Conservation (phyloP, 164 flowering plant genomes). For the Nymphaea colorata region DNA sequence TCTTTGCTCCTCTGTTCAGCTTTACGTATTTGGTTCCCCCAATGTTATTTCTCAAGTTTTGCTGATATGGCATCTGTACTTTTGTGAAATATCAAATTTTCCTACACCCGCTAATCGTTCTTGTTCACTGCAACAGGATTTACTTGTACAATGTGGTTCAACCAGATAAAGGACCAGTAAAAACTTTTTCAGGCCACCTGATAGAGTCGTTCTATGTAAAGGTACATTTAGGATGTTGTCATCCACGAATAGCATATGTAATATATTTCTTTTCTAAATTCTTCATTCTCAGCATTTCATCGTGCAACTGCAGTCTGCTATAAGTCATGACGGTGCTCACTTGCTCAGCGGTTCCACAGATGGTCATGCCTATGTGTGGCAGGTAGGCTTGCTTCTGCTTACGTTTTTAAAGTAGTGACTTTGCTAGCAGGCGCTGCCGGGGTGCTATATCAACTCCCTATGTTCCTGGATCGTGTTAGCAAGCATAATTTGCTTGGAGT, state of each 20-base stretch:
- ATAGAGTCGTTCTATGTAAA: constrained; percentile 76
- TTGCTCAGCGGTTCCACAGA: constrained; percentile 90
- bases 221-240: constrained; percentile 25
- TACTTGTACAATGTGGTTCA: constrained; percentile 75
- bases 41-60: no score
- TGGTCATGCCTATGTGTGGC: constrained; percentile 87
- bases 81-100: not conserved
- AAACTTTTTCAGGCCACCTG: constrained; percentile 55
- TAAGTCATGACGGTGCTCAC: constrained; percentile 82
- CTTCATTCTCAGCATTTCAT: not conserved
- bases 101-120: no score
- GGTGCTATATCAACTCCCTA: no score
- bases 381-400: constrained; percentile 22
- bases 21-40: no score
- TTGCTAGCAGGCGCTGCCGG: no score
- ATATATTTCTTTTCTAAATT: not conserved
- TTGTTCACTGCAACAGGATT: constrained; percentile 11
- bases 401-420: no score
- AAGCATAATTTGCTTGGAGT: no score
- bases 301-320: constrained; percentile 43
- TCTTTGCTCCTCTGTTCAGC: no score
- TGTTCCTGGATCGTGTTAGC: no score
- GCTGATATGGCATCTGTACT: not conserved
- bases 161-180: constrained; percentile 70
- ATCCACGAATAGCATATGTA: not conserved